Percentiles rank a stretch among this genome's conserved stretches.
Conservation (phyloP, 768 basidiomycete genomes). For the Termitomyces sp. region DNA sequence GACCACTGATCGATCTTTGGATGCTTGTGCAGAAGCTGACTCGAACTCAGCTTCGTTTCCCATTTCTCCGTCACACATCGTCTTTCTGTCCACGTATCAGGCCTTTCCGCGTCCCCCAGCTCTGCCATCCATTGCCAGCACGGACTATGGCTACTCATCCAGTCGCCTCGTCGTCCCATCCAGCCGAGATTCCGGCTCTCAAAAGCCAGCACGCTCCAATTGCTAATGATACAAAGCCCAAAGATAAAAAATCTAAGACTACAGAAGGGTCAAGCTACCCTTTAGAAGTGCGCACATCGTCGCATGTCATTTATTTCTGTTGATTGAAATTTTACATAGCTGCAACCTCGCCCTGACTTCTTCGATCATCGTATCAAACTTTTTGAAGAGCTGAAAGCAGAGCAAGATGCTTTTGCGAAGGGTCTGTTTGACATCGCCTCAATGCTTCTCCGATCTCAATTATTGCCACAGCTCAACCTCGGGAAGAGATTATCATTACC, state of each 20-base stretch:
- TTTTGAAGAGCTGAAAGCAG: constrained; percentile 80
- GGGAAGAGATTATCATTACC: constrained; percentile 78
- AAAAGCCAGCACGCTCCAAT: constrained; percentile 31
- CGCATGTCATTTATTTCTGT: background rate
- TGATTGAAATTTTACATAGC: constrained; percentile 32
- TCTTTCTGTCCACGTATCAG: constrained; percentile 23
- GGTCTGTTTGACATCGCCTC: constrained; percentile 32
- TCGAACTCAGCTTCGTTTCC: constrained; percentile 25
- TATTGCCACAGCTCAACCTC: constrained; percentile 55
- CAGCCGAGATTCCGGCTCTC: constrained; percentile 40
- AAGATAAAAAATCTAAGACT: constrained; percentile 38
- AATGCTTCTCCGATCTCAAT: background rate
- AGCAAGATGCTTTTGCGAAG: constrained; percentile 77
- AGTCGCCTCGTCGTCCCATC: constrained; percentile 49
- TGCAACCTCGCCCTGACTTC: constrained; percentile 80
- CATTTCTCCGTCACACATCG: constrained; percentile 25
- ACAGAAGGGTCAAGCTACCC: constrained; percentile 42
- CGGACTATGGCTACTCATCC: constrained; percentile 39
- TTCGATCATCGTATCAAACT: constrained; percentile 87
- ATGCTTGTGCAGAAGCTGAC: constrained; percentile 26
- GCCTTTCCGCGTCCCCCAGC: constrained; percentile 6
- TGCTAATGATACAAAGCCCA: constrained; percentile 16
- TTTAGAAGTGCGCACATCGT: constrained; percentile 48
- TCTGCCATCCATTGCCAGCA: constrained; percentile 14
- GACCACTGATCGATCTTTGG: constrained; percentile 33